Base-by-base conservation (phyloP, 345 rosid species). In the Luvunga scandens region DNA sequence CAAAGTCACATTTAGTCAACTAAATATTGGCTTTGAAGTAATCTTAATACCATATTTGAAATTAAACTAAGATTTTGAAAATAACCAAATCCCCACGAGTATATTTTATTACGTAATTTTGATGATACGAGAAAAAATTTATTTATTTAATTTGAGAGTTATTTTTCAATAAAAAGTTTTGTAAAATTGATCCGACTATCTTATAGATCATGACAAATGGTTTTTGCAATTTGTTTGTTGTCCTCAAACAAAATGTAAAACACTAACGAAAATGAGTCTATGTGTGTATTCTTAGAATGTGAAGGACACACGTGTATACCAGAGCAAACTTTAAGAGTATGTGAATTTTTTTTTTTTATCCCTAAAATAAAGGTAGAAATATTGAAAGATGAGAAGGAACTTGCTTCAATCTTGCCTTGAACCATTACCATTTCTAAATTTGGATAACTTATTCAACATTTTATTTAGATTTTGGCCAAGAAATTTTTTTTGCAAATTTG, bases 1-100 rank as follows among this genome's bases (percentile, higher is more conserved):
- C 30, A 19, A 72, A 69, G 67, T 60, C 83, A 75, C 76, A 53
- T 34, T 30, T 24, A 60, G 77, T 69, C 76, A 53, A 78, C 79
- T 61, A 16, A 9, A 27, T 73, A 62, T 79, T 85, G 77, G 78
- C 81, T 76, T 81, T 72, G 7, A 77, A 76, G 86, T 48, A 30
- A 73, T 76, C 81, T 45, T 24, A 24, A 3, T 55, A 75, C 81
- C 73, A 25, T 38, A 16, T 69, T 27, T 10, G 4, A 39, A 67
- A 67, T 67, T 33, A 65, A 65, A 31, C 19, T 30, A 1, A 33
- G 1, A 13, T 63, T 63, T 14, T 5, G 2, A 25, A 60, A 61
- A 61, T 3, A 10, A 2, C 18, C 18, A 30, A 63, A 28, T 19
- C 4, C 8, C 8, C 25, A 19, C 9, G 61, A 19, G 24, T 56